Conservation (phyloP, 495 filamentous ascomycete genomes). For the Cairneyella variabilis region DNA sequence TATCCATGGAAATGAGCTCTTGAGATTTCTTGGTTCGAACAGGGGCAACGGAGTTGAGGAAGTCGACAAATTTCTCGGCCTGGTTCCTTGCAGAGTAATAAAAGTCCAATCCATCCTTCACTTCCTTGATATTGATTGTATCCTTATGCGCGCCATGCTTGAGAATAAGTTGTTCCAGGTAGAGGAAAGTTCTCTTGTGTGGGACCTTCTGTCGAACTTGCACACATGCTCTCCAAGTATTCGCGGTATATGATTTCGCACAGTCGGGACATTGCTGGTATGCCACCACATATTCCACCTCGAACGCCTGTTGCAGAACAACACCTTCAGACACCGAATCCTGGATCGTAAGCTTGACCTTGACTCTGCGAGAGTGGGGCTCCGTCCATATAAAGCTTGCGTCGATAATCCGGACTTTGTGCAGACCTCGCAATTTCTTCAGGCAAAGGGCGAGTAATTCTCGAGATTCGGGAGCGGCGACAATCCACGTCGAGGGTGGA, state of each 20-base stretch:
- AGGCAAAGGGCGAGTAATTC: slow-evolving; percentile 89
- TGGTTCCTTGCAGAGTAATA: slow-evolving; percentile 86
- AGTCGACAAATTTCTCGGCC: slow-evolving; percentile 89
- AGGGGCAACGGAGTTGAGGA: slow-evolving; percentile 77
- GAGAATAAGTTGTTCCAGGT: slow-evolving; percentile 93
- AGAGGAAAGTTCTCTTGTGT: slow-evolving; percentile 95
- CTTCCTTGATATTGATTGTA: slow-evolving; percentile 94
- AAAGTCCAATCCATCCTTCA: slow-evolving; percentile 91
- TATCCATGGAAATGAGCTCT: slow-evolving; percentile 89
- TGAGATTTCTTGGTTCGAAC: slow-evolving; percentile 78
- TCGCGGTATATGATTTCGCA: slow-evolving; percentile 88
- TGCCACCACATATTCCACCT: slow-evolving; percentile 86
- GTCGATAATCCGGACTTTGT: slow-evolving; percentile 87
- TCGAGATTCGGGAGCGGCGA: slow-evolving; percentile 76
- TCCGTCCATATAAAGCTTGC: slow-evolving; percentile 98
- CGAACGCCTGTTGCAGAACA: slow-evolving; percentile 91
- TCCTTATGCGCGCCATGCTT: slow-evolving; percentile 91
- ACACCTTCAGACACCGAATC: slow-evolving; percentile 62
- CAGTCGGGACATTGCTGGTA: slow-evolving; percentile 91
- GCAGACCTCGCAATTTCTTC: slow-evolving; percentile 72
- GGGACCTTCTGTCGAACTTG: slow-evolving; percentile 96
- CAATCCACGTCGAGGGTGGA: slow-evolving; percentile 81
- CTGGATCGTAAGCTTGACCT: slow-evolving; percentile 91
- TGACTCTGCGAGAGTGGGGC: slow-evolving; percentile 85
- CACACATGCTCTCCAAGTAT: slow-evolving; percentile 81